Conservation (phyloP, 2,329 filamentous ascomycete species). For the Thielaviopsis euricoi region DNA sequence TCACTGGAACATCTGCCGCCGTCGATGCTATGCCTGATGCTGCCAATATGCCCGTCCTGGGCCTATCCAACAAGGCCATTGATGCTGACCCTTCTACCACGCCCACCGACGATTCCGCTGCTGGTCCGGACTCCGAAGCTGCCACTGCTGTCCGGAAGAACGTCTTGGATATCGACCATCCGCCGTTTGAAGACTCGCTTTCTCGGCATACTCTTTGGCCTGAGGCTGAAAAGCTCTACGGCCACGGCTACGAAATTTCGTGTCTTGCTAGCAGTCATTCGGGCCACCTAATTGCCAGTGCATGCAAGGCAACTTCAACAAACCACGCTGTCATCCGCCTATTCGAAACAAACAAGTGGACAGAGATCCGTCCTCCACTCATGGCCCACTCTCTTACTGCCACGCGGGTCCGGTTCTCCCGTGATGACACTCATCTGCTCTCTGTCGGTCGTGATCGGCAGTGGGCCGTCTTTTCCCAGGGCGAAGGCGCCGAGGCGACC, state of each 20-base stretch:
- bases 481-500: slow-evolving; percentile 18
- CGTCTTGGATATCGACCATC: slow-evolving; percentile 49
- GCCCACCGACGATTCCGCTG: slow-evolving; percentile 26
- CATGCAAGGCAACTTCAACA: slow-evolving; percentile 79
- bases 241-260: slow-evolving; percentile 93
- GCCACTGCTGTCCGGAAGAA: slow-evolving; percentile 40
- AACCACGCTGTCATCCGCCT: slow-evolving; percentile 90
- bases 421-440: slow-evolving; percentile 56
- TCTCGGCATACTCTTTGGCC: slow-evolving; percentile 88
- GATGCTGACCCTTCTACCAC: slow-evolving; percentile 20
- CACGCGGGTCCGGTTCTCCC: slow-evolving; percentile 64
- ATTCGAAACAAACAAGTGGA: slow-evolving; percentile 77
- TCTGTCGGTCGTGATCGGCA: slow-evolving; percentile 85
- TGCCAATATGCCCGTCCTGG: slow-evolving; percentile 86
- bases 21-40: slow-evolving; percentile 54
- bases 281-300: slow-evolving; percentile 65
- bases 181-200: slow-evolving; percentile 79
- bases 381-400: slow-evolving; percentile 77
- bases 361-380: slow-evolving; percentile 68
- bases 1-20: slow-evolving; percentile 34
- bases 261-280: slow-evolving; percentile 65
- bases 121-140: slow-evolving; percentile 34
- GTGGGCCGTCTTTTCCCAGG: slow-evolving; percentile 65
- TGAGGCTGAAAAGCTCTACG: slow-evolving; percentile 90
- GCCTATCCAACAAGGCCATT: slow-evolving; percentile 89